phyloP scores from a whole-genome alignment of 371 early-diverging fungal genomes.

The Rhizopus sp. region DNA sequence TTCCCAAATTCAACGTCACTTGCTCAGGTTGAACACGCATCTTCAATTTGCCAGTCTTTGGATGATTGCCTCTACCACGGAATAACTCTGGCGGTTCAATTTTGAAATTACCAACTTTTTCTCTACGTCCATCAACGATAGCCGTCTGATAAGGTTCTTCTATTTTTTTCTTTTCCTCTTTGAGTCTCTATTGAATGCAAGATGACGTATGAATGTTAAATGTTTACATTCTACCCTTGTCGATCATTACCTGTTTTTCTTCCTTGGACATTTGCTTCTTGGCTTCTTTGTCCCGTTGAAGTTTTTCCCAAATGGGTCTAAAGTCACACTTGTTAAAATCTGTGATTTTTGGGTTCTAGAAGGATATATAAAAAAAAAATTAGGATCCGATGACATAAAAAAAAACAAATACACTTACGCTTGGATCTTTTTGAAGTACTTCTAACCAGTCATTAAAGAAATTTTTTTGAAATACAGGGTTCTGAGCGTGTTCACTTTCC shows the following conservation, averaged over 20 bases:
- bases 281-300: constrained; percentile 74
- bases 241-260: constrained; percentile 69
- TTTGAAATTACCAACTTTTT: constrained; percentile 96
- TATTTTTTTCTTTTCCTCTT: constrained; percentile 70
- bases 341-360: constrained; percentile 71
- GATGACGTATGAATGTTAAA: neutral
- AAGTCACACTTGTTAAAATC: constrained; percentile 90
- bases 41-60: constrained; percentile 93
- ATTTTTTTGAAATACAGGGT: constrained; percentile 86
- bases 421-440: constrained; percentile 65
- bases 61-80: constrained; percentile 96
- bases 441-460: constrained; percentile 88
- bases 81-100: constrained; percentile 97
- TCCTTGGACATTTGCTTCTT: constrained; percentile 89
- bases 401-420: constrained; percentile 42
- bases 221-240: neutral
- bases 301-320: constrained; percentile 79
- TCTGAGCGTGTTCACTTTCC: constrained; percentile 83
- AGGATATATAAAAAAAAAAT: constrained; percentile 2
- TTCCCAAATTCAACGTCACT: constrained; percentile 90
- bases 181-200: constrained; percentile 46
- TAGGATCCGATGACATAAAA: neutral
- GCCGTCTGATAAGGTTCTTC: constrained; percentile 83
- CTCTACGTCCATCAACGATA: constrained; percentile 86
- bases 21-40: constrained; percentile 88